These are phyloP conservation scores for Amoebophrya sp. DNA, from an alignment of 169 alveolate species.

Conservation along the genomic window DNA sequence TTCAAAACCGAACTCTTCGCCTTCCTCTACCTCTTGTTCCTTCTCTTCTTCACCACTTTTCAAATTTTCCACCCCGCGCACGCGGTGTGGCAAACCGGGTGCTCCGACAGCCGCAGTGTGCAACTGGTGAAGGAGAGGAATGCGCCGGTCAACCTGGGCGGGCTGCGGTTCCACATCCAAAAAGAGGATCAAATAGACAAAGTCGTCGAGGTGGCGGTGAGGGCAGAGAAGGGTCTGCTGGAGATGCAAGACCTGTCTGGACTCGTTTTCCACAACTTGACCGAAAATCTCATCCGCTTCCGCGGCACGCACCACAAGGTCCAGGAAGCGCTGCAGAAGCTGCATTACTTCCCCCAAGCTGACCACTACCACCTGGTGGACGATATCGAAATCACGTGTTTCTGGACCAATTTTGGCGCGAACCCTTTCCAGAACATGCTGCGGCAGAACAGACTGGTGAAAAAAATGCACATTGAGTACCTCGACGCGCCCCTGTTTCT, in stretches of 20 bases:
- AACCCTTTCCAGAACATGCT: background rate
- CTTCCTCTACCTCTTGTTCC: no score
- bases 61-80: background rate
- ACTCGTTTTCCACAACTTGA: background rate
- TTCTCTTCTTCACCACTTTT: no score
- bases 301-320: background rate
- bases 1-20: no score
- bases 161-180: background rate
- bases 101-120: background rate
- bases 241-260: background rate
- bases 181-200: background rate
- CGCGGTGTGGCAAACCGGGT: background rate
- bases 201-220: background rate
- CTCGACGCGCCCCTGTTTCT: background rate
- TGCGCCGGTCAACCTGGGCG: background rate
- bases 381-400: background rate
- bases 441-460: background rate
- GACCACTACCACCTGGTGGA: background rate
- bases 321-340: background rate
- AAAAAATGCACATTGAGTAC: background rate
- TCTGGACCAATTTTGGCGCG: background rate
- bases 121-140: background rate
- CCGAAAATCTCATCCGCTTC: background rate
- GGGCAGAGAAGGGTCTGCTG: background rate
- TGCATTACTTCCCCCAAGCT: background rate